These are phyloP conservation scores for Cladosporium halotolerans DNA, from an alignment of 2,329 filamentous ascomycete species.

Conservation along the genomic window DNA sequence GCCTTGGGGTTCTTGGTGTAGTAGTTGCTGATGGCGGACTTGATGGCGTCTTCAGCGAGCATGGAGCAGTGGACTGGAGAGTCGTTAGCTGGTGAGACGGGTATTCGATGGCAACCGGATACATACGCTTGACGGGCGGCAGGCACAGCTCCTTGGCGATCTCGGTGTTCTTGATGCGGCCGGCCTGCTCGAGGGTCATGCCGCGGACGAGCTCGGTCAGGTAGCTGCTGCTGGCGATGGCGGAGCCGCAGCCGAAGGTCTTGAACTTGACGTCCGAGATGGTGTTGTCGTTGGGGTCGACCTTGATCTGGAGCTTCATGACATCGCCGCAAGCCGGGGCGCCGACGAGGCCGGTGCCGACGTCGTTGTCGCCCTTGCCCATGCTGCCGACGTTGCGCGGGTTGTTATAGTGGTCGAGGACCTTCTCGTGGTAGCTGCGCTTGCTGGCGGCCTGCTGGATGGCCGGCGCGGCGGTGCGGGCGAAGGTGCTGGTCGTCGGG, in stretches of 20 bases:
- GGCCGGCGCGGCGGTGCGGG: conserved; percentile 37
- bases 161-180: conserved; percentile 90
- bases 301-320: conserved; percentile 89
- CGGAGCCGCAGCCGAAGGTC: conserved; percentile 90
- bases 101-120: conserved; percentile 33
- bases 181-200: conserved; percentile 93
- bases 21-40: conserved; percentile 84
- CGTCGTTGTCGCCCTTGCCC: conserved; percentile 71
- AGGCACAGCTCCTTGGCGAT: conserved; percentile 94
- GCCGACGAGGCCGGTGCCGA: conserved; percentile 85
- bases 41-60: conserved; percentile 88
- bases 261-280: conserved; percentile 97
- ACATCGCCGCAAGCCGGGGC: conserved; percentile 90
- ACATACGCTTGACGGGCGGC: conserved; percentile 73
- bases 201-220: conserved; percentile 90
- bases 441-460: conserved; percentile 31
- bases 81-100: not conserved
- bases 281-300: conserved; percentile 79
- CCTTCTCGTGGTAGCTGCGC: conserved; percentile 61
- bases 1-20: conserved; percentile 82
- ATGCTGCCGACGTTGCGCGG: conserved; percentile 75
- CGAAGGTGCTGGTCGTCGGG: conserved; percentile 39
- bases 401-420: conserved; percentile 74
- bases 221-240: conserved; percentile 92
- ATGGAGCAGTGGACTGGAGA: conserved; percentile 77